These are phyloP conservation scores for Calonectria fujianensis DNA, from an alignment of 2,329 filamentous ascomycete genomes.

Conservation along the genomic window DNA sequence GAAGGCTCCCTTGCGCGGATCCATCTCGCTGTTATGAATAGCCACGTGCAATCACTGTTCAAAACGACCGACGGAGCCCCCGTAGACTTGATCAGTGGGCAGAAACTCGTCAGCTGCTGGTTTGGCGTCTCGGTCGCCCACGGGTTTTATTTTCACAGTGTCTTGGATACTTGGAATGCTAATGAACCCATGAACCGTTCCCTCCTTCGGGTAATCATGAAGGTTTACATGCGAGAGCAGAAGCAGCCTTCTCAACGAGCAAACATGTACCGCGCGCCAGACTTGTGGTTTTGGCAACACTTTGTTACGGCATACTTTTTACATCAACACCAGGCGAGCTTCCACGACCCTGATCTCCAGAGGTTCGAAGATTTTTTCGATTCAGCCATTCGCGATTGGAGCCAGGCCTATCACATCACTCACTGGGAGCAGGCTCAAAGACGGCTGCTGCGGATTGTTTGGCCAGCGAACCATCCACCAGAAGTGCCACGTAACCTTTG, in stretches of 20 bases:
- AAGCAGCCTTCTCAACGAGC: background rate
- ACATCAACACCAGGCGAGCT: background rate
- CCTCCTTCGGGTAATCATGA: conserved; percentile 36
- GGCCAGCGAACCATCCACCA: background rate
- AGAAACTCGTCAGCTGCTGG: conserved; percentile 16
- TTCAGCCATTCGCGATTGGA: background rate
- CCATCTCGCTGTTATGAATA: conserved; percentile 3
- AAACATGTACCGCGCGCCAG: background rate
- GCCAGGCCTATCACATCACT: background rate
- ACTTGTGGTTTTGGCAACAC: conserved; percentile 51
- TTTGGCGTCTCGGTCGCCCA: conserved; percentile 41
- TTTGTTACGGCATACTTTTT: conserved; percentile 41
- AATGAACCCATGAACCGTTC: conserved; percentile 32
- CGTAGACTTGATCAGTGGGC: background rate
- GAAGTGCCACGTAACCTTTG: background rate
- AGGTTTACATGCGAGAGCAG: conserved; percentile 26
- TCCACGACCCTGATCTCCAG: background rate
- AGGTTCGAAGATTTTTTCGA: conserved; percentile 2
- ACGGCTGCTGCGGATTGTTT: background rate
- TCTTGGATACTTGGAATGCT: conserved; percentile 41
- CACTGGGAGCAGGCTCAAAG: conserved; percentile 16
- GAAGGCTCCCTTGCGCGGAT: background rate
- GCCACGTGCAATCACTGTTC: conserved; percentile 2
- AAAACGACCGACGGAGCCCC: background rate
- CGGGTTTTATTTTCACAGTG: conserved; percentile 45